phyloP scores from a whole-genome alignment of 495 filamentous ascomycete genomes.

The Neurospora sp. region DNA sequence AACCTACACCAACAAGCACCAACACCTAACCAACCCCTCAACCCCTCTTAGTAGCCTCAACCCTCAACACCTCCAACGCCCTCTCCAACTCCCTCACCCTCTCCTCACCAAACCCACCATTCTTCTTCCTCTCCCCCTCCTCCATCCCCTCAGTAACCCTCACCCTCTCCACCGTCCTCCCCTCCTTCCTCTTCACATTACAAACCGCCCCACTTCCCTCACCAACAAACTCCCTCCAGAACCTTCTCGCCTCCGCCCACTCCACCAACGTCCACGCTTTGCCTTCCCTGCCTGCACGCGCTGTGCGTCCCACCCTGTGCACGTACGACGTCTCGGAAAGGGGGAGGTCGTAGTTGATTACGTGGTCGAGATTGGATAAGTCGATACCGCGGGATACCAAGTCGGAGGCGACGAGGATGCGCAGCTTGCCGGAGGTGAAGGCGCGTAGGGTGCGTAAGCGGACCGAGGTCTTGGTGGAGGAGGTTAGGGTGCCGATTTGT shows the following conservation, averaged over 20 bases:
- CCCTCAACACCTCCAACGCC: constrained; percentile 43
- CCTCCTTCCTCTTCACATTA: constrained; percentile 12
- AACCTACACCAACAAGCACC: not conserved
- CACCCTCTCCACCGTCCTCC: constrained; percentile 18
- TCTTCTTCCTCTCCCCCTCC: constrained; percentile 26
- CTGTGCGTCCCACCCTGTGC: constrained; percentile 87
- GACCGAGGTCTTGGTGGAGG: constrained; percentile 53
- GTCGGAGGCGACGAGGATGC: constrained; percentile 80
- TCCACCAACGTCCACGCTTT: constrained; percentile 76
- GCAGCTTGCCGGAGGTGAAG: constrained; percentile 53
- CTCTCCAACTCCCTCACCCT: constrained; percentile 48
- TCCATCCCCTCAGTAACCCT: constrained; percentile 15
- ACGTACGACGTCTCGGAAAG: constrained; percentile 72
- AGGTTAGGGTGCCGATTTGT: constrained; percentile 62
- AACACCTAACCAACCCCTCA: not conserved
- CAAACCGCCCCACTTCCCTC: constrained; percentile 21
- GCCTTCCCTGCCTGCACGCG: constrained; percentile 67
- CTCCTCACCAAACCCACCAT: constrained; percentile 32
- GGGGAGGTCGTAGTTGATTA: constrained; percentile 93
- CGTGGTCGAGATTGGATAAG: constrained; percentile 63
- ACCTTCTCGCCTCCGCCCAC: constrained; percentile 73
- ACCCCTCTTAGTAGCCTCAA: constrained; percentile 30
- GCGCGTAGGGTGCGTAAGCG: constrained; percentile 50
- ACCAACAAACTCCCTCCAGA: constrained; percentile 66
- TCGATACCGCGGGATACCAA: constrained; percentile 91